Evolutionary conservation across 2,329 filamentous ascomycete species (phyloP).

Genomic region (Ophiostoma perfectum): DNA sequence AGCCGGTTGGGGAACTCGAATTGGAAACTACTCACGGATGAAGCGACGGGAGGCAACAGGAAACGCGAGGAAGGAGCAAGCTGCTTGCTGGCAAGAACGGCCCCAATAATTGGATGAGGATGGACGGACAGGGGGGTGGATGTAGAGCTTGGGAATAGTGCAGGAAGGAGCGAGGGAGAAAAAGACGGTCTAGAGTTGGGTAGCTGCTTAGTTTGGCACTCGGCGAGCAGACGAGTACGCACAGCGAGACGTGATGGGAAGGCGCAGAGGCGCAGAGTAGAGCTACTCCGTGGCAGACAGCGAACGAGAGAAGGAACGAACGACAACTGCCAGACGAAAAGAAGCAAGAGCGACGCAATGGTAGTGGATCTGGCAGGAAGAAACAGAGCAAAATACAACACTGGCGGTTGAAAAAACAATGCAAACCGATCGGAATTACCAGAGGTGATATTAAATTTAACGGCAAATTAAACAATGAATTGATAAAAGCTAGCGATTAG

Average conservation of each 20-base stretch:
- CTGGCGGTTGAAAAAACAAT: too few relatives aligned
- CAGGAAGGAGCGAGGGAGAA: neutral
- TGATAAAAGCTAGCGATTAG: slow-evolving; percentile 14
- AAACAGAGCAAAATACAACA: slow-evolving; percentile 8
- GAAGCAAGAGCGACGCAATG: slow-evolving; percentile 11
- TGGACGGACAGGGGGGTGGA: slow-evolving; percentile 7
- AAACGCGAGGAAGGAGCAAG: neutral
- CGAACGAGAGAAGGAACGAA: neutral
- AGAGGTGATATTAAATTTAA: neutral
- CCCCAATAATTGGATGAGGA: neutral
- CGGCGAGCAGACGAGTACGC: neutral
- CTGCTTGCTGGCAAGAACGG: slow-evolving; percentile 11
- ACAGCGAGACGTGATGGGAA: slow-evolving; percentile 6
- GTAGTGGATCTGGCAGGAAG: neutral
- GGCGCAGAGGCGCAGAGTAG: slow-evolving; percentile 1
- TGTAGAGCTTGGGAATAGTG: slow-evolving; percentile 9
- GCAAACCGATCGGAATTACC: neutral
- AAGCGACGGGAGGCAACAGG: slow-evolving; percentile 12
- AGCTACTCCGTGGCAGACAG: slow-evolving; percentile 4
- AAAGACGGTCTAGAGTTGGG: slow-evolving; percentile 6
- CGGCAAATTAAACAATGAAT: neutral
- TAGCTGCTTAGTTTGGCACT: neutral
- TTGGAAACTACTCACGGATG: slow-evolving; percentile 13
- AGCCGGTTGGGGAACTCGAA: slow-evolving; percentile 11
- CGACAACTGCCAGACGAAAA: neutral